Percentiles rank a stretch among this genome's conserved stretches.
phyloP scores from a whole-genome alignment of 2,329 filamentous ascomycete genomes.

The Diatrype stigma region DNA sequence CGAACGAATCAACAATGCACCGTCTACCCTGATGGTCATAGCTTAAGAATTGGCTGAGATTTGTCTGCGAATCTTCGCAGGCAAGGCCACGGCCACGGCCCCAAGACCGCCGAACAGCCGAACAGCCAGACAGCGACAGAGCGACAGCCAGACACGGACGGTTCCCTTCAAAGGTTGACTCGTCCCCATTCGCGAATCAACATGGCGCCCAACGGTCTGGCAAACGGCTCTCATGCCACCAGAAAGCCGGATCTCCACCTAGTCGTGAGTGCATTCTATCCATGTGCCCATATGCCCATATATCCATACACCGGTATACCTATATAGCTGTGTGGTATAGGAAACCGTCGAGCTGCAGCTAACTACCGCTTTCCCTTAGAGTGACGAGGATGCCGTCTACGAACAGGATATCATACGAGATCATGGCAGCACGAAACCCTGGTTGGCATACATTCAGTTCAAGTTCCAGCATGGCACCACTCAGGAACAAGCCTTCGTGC shows the following conservation, averaged over 20 bases:
- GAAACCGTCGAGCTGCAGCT: slow-evolving; percentile 1
- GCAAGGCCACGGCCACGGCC: neutral
- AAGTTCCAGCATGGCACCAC: slow-evolving; percentile 82
- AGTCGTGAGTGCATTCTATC: slow-evolving; percentile 33
- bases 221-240: slow-evolving; percentile 25
- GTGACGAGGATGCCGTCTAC: slow-evolving; percentile 88
- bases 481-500: slow-evolving; percentile 78
- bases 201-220: slow-evolving; percentile 28
- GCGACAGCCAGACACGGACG: neutral
- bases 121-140: neutral
- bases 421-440: slow-evolving; percentile 81
- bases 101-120: neutral
- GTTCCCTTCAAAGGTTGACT: neutral
- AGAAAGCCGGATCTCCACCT: slow-evolving; percentile 44
- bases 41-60: neutral
- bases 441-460: slow-evolving; percentile 90
- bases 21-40: neutral
- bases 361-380: slow-evolving; percentile 41
- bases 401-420: slow-evolving; percentile 93
- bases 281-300: neutral
- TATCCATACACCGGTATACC: neutral
- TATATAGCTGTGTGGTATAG: neutral
- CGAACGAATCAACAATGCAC: neutral
- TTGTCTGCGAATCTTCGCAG: slow-evolving; percentile 1
- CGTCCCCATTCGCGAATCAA: slow-evolving; percentile 7